Conservation (phyloP, 192 early-diverging fungal genomes). For the Mortierella claussenii region DNA sequence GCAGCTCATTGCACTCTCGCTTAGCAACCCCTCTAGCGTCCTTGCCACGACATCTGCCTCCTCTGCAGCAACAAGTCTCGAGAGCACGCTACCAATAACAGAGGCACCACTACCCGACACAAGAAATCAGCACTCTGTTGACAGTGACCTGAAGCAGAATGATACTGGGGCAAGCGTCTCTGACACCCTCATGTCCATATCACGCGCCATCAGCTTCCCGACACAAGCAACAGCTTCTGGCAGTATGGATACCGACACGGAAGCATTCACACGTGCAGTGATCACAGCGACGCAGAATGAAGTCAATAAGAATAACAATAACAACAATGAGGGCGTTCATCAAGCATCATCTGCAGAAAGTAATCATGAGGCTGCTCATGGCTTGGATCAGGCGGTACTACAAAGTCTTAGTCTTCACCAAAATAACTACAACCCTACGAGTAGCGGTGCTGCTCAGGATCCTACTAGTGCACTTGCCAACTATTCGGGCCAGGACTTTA, state of each 20-base stretch:
- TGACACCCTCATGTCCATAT: conserved; percentile 42
- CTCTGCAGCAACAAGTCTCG: not conserved
- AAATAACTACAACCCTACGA: not conserved
- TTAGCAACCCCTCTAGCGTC: conserved; percentile 12
- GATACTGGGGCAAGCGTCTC: conserved; percentile 7
- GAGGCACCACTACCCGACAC: too few relatives aligned
- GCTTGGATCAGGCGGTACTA: conserved; percentile 6
- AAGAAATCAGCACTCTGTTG: not conserved
- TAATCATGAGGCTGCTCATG: not conserved
- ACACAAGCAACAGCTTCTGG: not conserved
- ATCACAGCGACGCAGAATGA: conserved; percentile 26
- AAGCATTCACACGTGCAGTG: conserved; percentile 37
- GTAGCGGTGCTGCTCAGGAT: not conserved
- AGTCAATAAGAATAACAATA: conserved; percentile 15
- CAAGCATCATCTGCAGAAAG: not conserved
- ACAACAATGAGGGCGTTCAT: not conserved
- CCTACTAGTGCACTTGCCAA: not conserved
- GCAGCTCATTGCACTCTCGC: conserved; percentile 36
- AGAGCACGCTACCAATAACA: not conserved
- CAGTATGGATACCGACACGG: conserved; percentile 19
- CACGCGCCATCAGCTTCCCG: conserved; percentile 36
- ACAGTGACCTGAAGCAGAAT: conserved; percentile 2
- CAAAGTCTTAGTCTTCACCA: conserved; percentile 13
- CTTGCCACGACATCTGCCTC: not conserved
- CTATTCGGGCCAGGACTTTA: conserved; percentile 20